phyloP scores from a whole-genome alignment of 1,284 basidiomycete species.

The Tetrapyrgos nigripes region DNA sequence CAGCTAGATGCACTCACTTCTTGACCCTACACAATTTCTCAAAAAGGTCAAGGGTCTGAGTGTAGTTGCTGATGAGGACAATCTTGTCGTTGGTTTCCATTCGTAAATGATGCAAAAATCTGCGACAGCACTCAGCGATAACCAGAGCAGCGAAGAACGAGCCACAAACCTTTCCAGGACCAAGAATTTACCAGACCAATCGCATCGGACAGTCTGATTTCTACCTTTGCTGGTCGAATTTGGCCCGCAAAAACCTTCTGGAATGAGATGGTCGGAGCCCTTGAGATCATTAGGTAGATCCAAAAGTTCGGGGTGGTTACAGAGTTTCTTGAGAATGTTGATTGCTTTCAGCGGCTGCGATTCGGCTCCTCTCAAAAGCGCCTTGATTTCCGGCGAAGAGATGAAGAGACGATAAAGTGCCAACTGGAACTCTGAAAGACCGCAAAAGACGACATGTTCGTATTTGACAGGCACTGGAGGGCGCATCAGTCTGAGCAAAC shows the following conservation, averaged over 20 bases:
- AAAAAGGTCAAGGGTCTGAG: slow-evolving; percentile 95
- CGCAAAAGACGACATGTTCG: slow-evolving; percentile 98
- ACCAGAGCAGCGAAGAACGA: not conserved
- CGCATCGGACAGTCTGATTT: slow-evolving; percentile 69
- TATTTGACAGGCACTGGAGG: slow-evolving; percentile 95
- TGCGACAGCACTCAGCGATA: slow-evolving; percentile 34
- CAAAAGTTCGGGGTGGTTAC: slow-evolving; percentile 96
- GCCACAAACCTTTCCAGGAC: slow-evolving; percentile 85
- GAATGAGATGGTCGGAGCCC: slow-evolving; percentile 86
- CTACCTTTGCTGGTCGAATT: slow-evolving; percentile 42
- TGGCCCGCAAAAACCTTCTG: slow-evolving; percentile 79
- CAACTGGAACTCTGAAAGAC: slow-evolving; percentile 88
- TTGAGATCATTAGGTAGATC: slow-evolving; percentile 87
- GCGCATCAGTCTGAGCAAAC: not conserved
- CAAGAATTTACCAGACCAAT: slow-evolving; percentile 92
- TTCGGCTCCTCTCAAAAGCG: slow-evolving; percentile 86
- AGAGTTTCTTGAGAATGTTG: slow-evolving; percentile 95
- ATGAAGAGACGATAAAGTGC: slow-evolving; percentile 94
- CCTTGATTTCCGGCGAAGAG: slow-evolving; percentile 93
- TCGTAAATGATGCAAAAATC: slow-evolving; percentile 86
- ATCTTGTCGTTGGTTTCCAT: slow-evolving; percentile 95
- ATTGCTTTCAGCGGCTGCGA: slow-evolving; percentile 99
- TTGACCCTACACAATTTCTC: slow-evolving; percentile 87
- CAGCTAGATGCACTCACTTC: slow-evolving; percentile 57
- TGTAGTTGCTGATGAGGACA: slow-evolving; percentile 98